Conservation (phyloP, 2,329 filamentous ascomycete species). For the Sporothrix pseudoabietina region DNA sequence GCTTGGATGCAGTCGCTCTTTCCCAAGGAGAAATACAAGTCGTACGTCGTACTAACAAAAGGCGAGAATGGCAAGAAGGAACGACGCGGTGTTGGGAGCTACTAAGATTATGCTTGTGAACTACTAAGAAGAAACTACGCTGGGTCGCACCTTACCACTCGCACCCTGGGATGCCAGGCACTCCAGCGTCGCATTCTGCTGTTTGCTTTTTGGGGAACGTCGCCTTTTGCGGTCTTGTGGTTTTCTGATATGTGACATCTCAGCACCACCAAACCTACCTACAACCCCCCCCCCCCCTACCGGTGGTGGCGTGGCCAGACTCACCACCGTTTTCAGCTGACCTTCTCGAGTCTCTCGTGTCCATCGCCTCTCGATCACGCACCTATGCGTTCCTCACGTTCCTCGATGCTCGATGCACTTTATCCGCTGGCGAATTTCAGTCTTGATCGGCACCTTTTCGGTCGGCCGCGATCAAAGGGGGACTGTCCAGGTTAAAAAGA, state of each 20-base stretch:
- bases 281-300: too few relatives aligned
- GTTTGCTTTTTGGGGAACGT: conserved; percentile 12
- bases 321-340: conserved; percentile 5
- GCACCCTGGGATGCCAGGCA: background rate
- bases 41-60: background rate
- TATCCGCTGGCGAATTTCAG: background rate
- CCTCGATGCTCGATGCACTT: background rate
- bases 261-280: background rate
- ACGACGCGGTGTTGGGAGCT: background rate
- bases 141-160: background rate
- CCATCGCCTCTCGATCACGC: conserved; percentile 2
- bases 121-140: conserved; percentile 5
- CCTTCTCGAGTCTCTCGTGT: background rate
- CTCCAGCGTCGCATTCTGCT: background rate
- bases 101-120: conserved; percentile 12
- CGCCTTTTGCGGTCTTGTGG: background rate
- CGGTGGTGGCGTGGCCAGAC: conserved; percentile 1
- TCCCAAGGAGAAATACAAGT: background rate
- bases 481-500: conserved; percentile 3
- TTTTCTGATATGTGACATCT: conserved; percentile 6
- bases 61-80: background rate
- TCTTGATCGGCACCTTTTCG: background rate
- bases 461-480: conserved; percentile 5
- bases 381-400: too few relatives aligned
- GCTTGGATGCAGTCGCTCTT: background rate